Evolutionary conservation across 495 filamentous ascomycete genomes (phyloP).

Genomic region (Aspergillus indologenus): DNA sequence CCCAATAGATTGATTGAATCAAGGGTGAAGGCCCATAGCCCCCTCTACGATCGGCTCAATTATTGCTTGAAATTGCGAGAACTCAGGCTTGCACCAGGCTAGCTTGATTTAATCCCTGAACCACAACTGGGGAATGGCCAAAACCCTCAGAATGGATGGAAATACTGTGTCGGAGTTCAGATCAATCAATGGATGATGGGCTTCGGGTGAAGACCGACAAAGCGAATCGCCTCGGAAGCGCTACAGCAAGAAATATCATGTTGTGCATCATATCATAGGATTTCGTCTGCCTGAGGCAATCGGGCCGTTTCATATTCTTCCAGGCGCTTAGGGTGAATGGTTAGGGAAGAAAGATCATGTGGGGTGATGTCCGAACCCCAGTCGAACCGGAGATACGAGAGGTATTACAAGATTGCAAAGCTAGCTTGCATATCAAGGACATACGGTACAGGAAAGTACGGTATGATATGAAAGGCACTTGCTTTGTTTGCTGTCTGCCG

Average conservation of each 20-base stretch:
- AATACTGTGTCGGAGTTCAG: not conserved
- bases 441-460: not conserved
- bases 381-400: not conserved
- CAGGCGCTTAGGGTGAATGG: conserved; percentile 2
- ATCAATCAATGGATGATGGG: not conserved
- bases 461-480: not conserved
- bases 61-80: not conserved
- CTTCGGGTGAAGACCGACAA: not conserved
- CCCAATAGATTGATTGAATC: conserved; percentile 11
- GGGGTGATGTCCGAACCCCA: not conserved
- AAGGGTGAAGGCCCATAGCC: conserved; percentile 4
- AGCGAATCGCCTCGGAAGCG: not conserved
- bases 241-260: not conserved
- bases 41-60: conserved; percentile 8
- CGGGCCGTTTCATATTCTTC: not conserved
- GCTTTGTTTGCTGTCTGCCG: not conserved
- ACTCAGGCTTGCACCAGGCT: not conserved
- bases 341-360: conserved; percentile 11
- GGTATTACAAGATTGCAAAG: not conserved
- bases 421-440: not conserved
- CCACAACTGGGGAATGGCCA: not conserved
- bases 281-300: conserved; percentile 6
- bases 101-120: not conserved
- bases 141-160: not conserved
- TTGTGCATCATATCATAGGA: not conserved